Evolutionary conservation across 2,329 filamentous ascomycete genomes (phyloP).

Genomic region (Cladosporium sp.): DNA sequence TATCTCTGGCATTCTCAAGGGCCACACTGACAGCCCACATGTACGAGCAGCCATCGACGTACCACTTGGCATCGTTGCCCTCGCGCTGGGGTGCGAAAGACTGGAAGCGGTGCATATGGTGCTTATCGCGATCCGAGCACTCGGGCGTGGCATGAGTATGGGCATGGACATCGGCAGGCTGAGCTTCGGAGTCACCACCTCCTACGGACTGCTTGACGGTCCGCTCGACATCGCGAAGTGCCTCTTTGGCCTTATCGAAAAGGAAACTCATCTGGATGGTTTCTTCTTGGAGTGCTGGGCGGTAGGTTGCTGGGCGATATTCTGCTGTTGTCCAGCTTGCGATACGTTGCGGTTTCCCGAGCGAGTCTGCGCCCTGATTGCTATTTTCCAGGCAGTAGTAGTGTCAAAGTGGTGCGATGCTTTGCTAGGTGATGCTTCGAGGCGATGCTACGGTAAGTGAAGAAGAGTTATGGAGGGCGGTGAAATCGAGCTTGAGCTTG

Average conservation of each 20-base stretch:
- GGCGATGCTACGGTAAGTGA: background rate
- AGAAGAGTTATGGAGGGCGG: background rate
- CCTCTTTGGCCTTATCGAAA: slow-evolving; percentile 57
- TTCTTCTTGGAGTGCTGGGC: background rate
- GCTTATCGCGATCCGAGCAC: slow-evolving; percentile 40
- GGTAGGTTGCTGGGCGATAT: background rate
- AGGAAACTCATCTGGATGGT: slow-evolving; percentile 36
- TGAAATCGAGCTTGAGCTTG: background rate
- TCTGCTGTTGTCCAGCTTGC: background rate
- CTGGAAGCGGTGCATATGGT: slow-evolving; percentile 54
- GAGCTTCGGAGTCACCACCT: slow-evolving; percentile 41
- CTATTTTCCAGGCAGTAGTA: background rate
- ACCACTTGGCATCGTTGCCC: slow-evolving; percentile 80
- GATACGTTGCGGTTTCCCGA: background rate
- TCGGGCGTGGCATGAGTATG: slow-evolving; percentile 46
- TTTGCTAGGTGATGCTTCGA: background rate
- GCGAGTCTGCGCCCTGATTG: background rate
- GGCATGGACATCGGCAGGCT: slow-evolving; percentile 41
- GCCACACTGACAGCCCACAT: slow-evolving; percentile 83
- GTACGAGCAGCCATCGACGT: slow-evolving; percentile 79
- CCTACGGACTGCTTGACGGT: slow-evolving; percentile 50
- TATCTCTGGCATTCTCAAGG: slow-evolving; percentile 72
- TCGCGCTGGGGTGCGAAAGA: slow-evolving; percentile 72
- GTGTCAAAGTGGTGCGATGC: background rate
- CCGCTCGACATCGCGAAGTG: slow-evolving; percentile 52